Evolutionary conservation across 1,284 basidiomycete species (phyloP).

Genomic region (Peniophora sp.): DNA sequence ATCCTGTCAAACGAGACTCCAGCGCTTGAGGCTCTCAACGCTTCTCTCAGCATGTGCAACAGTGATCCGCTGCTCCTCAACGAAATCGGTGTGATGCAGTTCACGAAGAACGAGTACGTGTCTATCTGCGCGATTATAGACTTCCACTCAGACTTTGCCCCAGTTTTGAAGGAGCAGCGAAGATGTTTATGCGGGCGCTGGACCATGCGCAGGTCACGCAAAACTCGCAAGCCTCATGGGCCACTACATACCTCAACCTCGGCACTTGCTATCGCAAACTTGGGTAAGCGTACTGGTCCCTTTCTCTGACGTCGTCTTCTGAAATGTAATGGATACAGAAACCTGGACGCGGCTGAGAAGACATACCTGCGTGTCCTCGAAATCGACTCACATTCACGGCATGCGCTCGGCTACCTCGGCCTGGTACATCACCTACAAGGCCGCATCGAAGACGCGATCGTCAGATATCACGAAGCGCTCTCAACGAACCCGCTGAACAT

Average conservation of each 20-base stretch:
- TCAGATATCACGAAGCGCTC: constrained; percentile 85
- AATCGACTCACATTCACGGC: constrained; percentile 72
- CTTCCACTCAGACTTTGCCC: background rate
- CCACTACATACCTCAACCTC: constrained; percentile 83
- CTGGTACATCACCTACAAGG: constrained; percentile 74
- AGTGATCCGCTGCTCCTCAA: constrained; percentile 87
- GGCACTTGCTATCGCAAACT: constrained; percentile 81
- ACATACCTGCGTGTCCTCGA: constrained; percentile 74
- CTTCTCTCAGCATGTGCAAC: constrained; percentile 74
- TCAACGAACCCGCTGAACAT: constrained; percentile 83
- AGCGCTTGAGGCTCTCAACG: constrained; percentile 83
- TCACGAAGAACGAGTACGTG: constrained; percentile 71
- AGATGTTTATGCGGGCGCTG: constrained; percentile 67
- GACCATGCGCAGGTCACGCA: constrained; percentile 76
- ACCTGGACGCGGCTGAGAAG: constrained; percentile 58
- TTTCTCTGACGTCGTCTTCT: background rate
- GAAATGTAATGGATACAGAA: constrained; percentile 30
- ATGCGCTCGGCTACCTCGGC: constrained; percentile 78
- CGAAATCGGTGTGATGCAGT: constrained; percentile 90
- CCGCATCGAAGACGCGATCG: constrained; percentile 71
- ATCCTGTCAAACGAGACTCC: constrained; percentile 78
- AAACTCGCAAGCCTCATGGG: constrained; percentile 78
- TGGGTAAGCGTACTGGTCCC: constrained; percentile 39
- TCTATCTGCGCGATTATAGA: background rate
- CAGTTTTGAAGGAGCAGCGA: constrained; percentile 65